Percentiles rank a stretch among this genome's conserved stretches.
Conservation (phyloP, 805 yeast species). For the Saturnispora diversa region DNA sequence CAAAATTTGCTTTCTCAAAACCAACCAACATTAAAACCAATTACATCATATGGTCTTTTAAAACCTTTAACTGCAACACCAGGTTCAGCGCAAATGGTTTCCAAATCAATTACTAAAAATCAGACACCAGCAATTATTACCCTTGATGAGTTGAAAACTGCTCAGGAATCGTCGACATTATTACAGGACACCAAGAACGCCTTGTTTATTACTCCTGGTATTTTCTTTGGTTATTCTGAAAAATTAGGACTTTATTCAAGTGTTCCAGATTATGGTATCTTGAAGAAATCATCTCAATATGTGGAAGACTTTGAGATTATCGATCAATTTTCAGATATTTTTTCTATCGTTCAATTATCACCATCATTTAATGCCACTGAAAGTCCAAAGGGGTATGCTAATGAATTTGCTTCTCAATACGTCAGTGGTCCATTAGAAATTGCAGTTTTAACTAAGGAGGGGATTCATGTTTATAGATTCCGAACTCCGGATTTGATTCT, state of each 20-base stretch:
- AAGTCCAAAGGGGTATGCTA: slow-evolving; percentile 76
- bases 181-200: slow-evolving; percentile 51
- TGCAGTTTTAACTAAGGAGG: slow-evolving; percentile 75
- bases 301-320: slow-evolving; percentile 77
- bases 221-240: slow-evolving; percentile 57
- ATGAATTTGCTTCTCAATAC: slow-evolving; percentile 82
- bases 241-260: slow-evolving; percentile 55
- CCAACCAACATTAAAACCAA: slow-evolving; percentile 7
- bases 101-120: slow-evolving; percentile 22
- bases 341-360: slow-evolving; percentile 64
- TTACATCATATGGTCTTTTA: slow-evolving; percentile 3
- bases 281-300: slow-evolving; percentile 63
- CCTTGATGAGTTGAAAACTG: slow-evolving; percentile 35
- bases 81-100: neutral
- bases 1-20: slow-evolving; percentile 3
- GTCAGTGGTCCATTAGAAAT: slow-evolving; percentile 55
- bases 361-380: slow-evolving; percentile 64
- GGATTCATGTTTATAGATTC: slow-evolving; percentile 68
- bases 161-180: slow-evolving; percentile 49
- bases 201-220: slow-evolving; percentile 74
- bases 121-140: slow-evolving; percentile 25
- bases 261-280: slow-evolving; percentile 77
- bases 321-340: slow-evolving; percentile 47
- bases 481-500: slow-evolving; percentile 76
- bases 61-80: neutral